Evolutionary conservation across 2,329 filamentous ascomycete genomes (phyloP), one percentile per base, ranked within the genome.

Genomic region (Verticillium alfalfae): DNA sequence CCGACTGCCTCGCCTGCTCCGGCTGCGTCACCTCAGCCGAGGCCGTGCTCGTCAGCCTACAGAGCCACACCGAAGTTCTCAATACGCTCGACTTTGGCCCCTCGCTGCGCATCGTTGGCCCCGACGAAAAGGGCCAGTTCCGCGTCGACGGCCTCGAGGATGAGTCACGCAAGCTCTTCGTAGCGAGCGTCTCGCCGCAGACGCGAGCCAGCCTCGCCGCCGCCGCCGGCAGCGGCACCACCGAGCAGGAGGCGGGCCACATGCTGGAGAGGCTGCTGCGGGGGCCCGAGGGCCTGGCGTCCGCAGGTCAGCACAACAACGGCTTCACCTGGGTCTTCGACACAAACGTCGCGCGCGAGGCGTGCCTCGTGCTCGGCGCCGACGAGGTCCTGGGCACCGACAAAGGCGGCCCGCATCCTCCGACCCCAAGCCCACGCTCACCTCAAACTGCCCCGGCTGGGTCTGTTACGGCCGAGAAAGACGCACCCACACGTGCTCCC

Each of bases 381-480:
- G 86, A 92, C 41, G 91, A 95, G 72, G 87, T 90, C 9, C 76
- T 86, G 22, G 74, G 67, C 54, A 65, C 66, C 41, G 61, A 70
- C 34, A n/a, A 67, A 63, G 31, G 39, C 63, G 5, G 57, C n/a
- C 60, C 2, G 15, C 64, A 12, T 58, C 61, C 9, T 31, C 61
- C 1, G 55, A 45, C 8, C 55, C 70, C 26, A 79, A 79, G 60
- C 91, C 92, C 0, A 87, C 94, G 36, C 82, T 99, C 54, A 92
- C 93, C 9, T 93, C 93, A 3, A 92, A 92, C 22, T 99, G 95
- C 73, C 95, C 95, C 1, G 95, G 95, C 8, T 99, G 96, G 93
- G 94, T 99, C 61, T 99, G 95, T 77, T 99, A 99, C 71, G n/a
- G 94, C 94, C 34, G 95, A 99, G 75, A n/a, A 98, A 99, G 78